Conservation (phyloP, 2,329 filamentous ascomycete genomes). For the Rutstroemia sp. region DNA sequence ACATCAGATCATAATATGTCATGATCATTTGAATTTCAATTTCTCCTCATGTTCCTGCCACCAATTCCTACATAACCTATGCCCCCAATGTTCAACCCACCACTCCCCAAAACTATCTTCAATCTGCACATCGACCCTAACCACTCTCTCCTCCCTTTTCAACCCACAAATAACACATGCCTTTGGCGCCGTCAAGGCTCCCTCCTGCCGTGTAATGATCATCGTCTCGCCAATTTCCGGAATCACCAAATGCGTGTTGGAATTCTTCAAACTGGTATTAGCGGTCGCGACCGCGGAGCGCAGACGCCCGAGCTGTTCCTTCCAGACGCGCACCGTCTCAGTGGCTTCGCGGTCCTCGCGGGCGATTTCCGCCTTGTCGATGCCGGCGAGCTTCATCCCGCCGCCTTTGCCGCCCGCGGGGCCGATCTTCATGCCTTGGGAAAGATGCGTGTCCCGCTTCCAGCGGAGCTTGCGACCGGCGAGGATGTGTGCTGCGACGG, state of each 20-base stretch:
- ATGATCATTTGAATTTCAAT: slow-evolving; percentile 37
- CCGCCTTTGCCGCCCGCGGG: slow-evolving; percentile 67
- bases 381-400: slow-evolving; percentile 83
- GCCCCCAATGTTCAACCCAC: slow-evolving; percentile 89
- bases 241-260: slow-evolving; percentile 36
- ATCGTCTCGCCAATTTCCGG: slow-evolving; percentile 68
- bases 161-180: slow-evolving; percentile 81
- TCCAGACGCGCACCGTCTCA: slow-evolving; percentile 71
- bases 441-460: slow-evolving; percentile 80
- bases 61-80: slow-evolving; percentile 72
- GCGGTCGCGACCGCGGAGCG: slow-evolving; percentile 63
- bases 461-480: slow-evolving; percentile 80
- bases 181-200: slow-evolving; percentile 66
- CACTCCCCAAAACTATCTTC: slow-evolving; percentile 94
- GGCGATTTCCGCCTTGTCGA: slow-evolving; percentile 75
- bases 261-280: slow-evolving; percentile 37
- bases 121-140: slow-evolving; percentile 61
- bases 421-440: slow-evolving; percentile 81
- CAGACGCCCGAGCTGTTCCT: slow-evolving; percentile 65
- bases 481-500: slow-evolving; percentile 71
- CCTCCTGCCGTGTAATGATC: slow-evolving; percentile 59
- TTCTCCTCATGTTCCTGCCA: slow-evolving; percentile 71
- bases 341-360: slow-evolving; percentile 80
- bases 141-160: slow-evolving; percentile 76
- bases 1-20: too few relatives aligned